Conservation (phyloP, 257 asterid genomes). For the Nicotiana undulata region DNA sequence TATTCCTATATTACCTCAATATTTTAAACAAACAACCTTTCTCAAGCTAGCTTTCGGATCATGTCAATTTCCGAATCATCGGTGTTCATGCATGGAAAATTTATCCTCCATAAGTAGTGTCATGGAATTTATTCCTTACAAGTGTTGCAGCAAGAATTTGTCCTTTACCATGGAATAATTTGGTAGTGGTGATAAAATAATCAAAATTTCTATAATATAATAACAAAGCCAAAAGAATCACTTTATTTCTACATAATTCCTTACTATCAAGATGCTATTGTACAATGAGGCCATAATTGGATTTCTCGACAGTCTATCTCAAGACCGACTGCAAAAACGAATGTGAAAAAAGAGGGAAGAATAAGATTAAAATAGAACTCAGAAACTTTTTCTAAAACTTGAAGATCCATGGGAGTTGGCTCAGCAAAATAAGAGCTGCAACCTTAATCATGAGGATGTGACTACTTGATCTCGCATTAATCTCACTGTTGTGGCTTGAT, state of each 20-base stretch:
- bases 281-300: not conserved
- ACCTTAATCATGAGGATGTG: not conserved
- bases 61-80: not conserved
- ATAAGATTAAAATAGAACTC: not conserved
- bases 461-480: not conserved
- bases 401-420: not conserved
- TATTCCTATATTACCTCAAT: not conserved
- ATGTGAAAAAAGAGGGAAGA: not conserved
- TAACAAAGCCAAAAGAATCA: not conserved
- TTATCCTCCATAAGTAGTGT: not conserved
- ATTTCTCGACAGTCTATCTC: not conserved
- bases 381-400: not conserved
- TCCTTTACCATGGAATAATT: not conserved
- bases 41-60: not conserved
- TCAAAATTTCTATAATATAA: not conserved
- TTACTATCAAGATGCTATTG: not conserved
- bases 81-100: not conserved
- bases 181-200: not conserved
- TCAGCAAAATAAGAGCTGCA: slow-evolving; percentile 18
- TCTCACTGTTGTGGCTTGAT: not conserved
- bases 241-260: not conserved
- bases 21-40: not conserved
- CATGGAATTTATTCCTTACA: not conserved
- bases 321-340: not conserved
- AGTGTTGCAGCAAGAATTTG: not conserved